Conservation (phyloP, 371 early-diverging fungal species). For the Blakeslea trispora region DNA sequence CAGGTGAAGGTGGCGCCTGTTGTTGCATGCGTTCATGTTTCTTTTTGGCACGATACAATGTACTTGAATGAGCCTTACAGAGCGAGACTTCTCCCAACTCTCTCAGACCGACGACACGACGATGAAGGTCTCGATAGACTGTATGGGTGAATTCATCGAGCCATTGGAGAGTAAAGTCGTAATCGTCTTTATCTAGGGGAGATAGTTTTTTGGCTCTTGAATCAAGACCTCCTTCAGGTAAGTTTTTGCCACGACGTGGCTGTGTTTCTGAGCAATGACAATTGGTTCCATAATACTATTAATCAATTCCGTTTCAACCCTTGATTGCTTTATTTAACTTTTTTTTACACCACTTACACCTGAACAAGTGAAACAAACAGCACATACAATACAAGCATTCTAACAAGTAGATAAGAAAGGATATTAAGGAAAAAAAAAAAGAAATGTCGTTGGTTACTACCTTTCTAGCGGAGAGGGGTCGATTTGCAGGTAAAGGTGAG, state of each 20-base stretch:
- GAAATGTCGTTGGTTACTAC: too few species aligned
- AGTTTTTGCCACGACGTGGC: constrained; percentile 40
- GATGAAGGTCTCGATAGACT: constrained; percentile 24
- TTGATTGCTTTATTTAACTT: background rate
- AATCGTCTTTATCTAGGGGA: constrained; percentile 27
- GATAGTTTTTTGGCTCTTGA: constrained; percentile 38
- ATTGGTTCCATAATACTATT: constrained; percentile 32
- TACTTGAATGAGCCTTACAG: constrained; percentile 40
- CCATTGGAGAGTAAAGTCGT: constrained; percentile 35
- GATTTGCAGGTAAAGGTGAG: background rate
- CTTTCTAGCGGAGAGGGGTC: background rate
- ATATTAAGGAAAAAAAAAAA: too few species aligned
- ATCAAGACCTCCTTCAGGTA: constrained; percentile 33
- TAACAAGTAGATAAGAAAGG: too few species aligned
- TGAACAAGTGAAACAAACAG: constrained; percentile 31
- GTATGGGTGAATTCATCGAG: constrained; percentile 29
- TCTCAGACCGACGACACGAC: constrained; percentile 14
- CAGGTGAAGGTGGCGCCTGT: constrained; percentile 19
- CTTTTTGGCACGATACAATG: constrained; percentile 42
- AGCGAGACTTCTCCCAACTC: constrained; percentile 35
- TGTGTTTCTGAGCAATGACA: constrained; percentile 32
- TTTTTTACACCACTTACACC: constrained; percentile 12
- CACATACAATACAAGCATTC: constrained; percentile 33
- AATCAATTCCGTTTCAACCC: background rate
- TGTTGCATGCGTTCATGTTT: constrained; percentile 24